These are phyloP conservation scores for Plenodomus biglobosus DNA, from an alignment of 2,329 filamentous ascomycete species.

Conservation along the genomic window DNA sequence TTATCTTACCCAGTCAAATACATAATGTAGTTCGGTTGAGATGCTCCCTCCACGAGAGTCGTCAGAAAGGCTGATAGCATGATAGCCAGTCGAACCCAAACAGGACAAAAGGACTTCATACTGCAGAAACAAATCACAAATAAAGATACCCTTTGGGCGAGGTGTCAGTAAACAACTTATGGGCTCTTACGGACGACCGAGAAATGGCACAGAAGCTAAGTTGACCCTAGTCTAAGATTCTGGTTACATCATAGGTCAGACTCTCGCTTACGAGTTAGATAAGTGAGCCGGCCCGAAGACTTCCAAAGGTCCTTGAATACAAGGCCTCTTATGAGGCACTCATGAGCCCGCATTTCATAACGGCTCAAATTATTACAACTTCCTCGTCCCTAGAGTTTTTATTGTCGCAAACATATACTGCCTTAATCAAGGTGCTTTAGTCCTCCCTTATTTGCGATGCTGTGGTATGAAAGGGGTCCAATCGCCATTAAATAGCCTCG, in stretches of 20 bases:
- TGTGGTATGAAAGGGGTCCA: too few relatives aligned
- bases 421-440: too few relatives aligned
- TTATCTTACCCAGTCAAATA: conserved; percentile 14
- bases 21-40: conserved; percentile 6
- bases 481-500: too few relatives aligned
- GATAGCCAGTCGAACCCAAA: neutral
- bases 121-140: neutral
- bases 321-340: too few relatives aligned
- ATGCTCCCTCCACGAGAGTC: neutral
- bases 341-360: too few relatives aligned
- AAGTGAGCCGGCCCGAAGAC: neutral
- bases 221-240: neutral
- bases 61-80: neutral
- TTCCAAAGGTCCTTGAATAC: too few relatives aligned
- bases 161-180: neutral
- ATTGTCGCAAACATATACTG: too few relatives aligned
- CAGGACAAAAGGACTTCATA: neutral
- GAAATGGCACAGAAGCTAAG: neutral
- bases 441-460: too few relatives aligned
- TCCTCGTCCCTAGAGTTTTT: too few relatives aligned
- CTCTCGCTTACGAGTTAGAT: neutral
- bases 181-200: too few relatives aligned
- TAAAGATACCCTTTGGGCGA: neutral
- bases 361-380: too few relatives aligned
- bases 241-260: neutral